A percentile compares a stretch with the other conserved stretches of the same genome.
Conservation (phyloP, 495 filamentous ascomycete genomes). For the Daldinia vernicosa region DNA sequence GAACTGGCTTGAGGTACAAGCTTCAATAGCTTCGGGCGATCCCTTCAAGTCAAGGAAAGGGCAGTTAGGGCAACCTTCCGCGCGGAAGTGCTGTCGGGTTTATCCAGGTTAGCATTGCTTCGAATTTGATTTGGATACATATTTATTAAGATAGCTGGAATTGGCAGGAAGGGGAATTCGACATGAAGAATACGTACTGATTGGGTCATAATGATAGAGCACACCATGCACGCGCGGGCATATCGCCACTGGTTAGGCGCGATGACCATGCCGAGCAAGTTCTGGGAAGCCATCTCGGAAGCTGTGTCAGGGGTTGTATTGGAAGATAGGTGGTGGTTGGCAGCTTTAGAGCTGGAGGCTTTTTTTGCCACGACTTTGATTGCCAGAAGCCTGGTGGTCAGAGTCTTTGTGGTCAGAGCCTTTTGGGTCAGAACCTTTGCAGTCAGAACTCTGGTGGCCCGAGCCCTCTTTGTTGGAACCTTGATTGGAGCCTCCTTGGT, state of each 20-base stretch:
- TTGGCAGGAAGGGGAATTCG: not conserved
- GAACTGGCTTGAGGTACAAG: constrained; percentile 94
- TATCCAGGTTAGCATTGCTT: not conserved
- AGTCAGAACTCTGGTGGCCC: not conserved
- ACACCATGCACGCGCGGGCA: constrained; percentile 97
- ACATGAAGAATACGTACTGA: constrained; percentile 59
- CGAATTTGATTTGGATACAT: not conserved
- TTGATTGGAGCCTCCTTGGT: not conserved
- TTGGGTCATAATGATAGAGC: constrained; percentile 85
- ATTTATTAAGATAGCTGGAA: constrained; percentile 1
- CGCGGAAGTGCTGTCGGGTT: constrained; percentile 72
- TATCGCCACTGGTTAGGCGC: constrained; percentile 76
- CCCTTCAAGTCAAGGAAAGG: constrained; percentile 83
- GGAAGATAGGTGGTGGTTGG: not conserved
- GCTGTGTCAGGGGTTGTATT: too few species aligned
- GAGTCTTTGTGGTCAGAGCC: not conserved
- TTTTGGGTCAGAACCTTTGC: not conserved
- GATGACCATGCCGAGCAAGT: constrained; percentile 47
- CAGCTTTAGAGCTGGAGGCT: not conserved
- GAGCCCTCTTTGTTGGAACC: not conserved
- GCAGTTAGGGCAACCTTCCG: constrained; percentile 95
- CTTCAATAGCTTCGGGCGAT: constrained; percentile 79
- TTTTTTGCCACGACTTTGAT: not conserved
- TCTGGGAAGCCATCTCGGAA: not conserved
- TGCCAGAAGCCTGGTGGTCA: not conserved